Conservation (phyloP, 83 land plant genomes). For the Picea engelmannii region DNA sequence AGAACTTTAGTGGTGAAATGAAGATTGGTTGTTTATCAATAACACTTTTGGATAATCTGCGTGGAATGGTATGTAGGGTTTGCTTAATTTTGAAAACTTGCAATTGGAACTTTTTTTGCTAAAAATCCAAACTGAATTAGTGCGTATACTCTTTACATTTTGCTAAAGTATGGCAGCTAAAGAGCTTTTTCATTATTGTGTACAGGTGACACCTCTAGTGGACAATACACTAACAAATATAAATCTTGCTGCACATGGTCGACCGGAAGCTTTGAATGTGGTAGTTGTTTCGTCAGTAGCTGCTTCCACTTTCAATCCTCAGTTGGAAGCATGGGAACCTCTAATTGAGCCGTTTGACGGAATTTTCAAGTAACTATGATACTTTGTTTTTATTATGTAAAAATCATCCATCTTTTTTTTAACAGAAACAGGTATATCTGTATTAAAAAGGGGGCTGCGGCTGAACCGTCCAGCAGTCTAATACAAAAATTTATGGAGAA, state of each 20-base stretch:
- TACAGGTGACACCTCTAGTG: slow-evolving; percentile 91
- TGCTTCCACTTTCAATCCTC: slow-evolving; percentile 91
- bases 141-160: not conserved
- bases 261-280: slow-evolving; percentile 83
- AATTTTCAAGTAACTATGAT: slow-evolving; percentile 80
- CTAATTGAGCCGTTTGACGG: slow-evolving; percentile 98
- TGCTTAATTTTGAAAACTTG: not conserved
- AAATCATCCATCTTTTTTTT: not conserved
- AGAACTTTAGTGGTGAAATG: slow-evolving; percentile 80
- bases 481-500: no score
- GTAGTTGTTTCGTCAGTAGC: slow-evolving; percentile 86
- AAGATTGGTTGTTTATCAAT: slow-evolving; percentile 76
- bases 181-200: not conserved
- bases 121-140: not conserved
- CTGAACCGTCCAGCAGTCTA: no score
- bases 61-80: slow-evolving; percentile 70
- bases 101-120: not conserved
- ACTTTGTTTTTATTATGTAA: not conserved
- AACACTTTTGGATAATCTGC: slow-evolving; percentile 73
- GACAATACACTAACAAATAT: slow-evolving; percentile 81
- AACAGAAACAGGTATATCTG: no score
- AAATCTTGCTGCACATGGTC: slow-evolving; percentile 96
- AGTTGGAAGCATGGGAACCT: slow-evolving; percentile 97
- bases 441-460: no score
- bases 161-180: not conserved